A percentile compares a stretch with the other conserved stretches of the same genome.
Evolutionary conservation across 768 basidiomycete species (phyloP).

Genomic region (Mycena pura): DNA sequence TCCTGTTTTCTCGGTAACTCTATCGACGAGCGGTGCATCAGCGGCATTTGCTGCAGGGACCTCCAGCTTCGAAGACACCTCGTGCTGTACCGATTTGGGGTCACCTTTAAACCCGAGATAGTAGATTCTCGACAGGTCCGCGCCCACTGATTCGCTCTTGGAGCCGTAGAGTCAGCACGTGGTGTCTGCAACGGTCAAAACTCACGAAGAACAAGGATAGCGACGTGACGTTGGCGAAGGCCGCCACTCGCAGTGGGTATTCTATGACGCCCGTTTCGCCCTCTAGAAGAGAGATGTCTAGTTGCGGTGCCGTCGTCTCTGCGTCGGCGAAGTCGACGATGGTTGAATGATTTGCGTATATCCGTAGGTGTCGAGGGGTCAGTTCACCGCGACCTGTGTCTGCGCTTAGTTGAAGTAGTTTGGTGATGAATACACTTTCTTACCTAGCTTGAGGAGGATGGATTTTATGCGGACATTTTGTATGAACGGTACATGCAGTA

Average conservation of each 20-base stretch:
- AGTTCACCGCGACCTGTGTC: conserved; percentile 74
- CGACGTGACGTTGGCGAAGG: conserved; percentile 77
- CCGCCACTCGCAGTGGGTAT: conserved; percentile 78
- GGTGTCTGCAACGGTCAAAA: conserved; percentile 23
- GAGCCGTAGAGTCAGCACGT: conserved; percentile 2
- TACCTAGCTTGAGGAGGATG: conserved; percentile 78
- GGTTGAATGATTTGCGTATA: conserved; percentile 75
- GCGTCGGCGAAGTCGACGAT: conserved; percentile 83
- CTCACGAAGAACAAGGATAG: conserved; percentile 84
- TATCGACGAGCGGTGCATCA: conserved; percentile 72
- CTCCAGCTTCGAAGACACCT: conserved; percentile 67
- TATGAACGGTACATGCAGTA: conserved; percentile 82
- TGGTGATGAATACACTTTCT: conserved; percentile 23
- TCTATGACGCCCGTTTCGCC: conserved; percentile 73
- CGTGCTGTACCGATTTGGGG: conserved; percentile 56
- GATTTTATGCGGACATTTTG: conserved; percentile 81
- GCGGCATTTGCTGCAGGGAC: conserved; percentile 84
- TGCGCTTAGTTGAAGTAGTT: conserved; percentile 1
- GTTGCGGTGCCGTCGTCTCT: conserved; percentile 70
- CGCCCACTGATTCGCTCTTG: conserved; percentile 73
- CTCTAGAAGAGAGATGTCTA: conserved; percentile 74
- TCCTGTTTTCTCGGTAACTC: conserved; percentile 60
- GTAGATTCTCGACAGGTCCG: conserved; percentile 70
- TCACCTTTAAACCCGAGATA: conserved; percentile 89
- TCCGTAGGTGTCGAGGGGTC: conserved; percentile 76